phyloP scores from a whole-genome alignment of 2,329 filamentous ascomycete genomes.

The Aspergillus sp. region DNA sequence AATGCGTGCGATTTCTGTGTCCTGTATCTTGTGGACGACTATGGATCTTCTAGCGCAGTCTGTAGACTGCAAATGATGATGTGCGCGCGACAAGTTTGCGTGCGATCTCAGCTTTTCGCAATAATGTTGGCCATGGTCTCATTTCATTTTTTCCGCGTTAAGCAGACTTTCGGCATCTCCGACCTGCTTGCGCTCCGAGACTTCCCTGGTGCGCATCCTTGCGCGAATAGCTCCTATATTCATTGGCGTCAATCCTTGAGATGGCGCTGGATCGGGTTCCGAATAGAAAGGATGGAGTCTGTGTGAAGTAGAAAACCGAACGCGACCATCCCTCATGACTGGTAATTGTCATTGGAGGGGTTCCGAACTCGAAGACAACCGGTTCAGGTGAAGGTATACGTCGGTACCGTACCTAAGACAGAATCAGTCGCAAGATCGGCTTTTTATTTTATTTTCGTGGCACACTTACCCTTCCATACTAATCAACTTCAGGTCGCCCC shows the following conservation, averaged over 20 bases:
- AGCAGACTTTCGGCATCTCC: slow-evolving; percentile 81
- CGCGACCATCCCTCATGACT: slow-evolving; percentile 76
- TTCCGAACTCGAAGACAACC: slow-evolving; percentile 91
- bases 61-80: background rate
- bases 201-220: slow-evolving; percentile 69
- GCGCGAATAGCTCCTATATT: slow-evolving; percentile 63
- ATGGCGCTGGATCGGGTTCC: slow-evolving; percentile 34
- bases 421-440: slow-evolving; percentile 13
- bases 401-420: slow-evolving; percentile 84
- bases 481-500: slow-evolving; percentile 93
- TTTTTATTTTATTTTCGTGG: background rate
- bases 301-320: slow-evolving; percentile 41
- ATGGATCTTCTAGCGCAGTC: background rate
- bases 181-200: slow-evolving; percentile 85
- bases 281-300: slow-evolving; percentile 42
- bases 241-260: slow-evolving; percentile 54
- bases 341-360: slow-evolving; percentile 90
- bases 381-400: slow-evolving; percentile 96
- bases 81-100: background rate
- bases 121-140: slow-evolving; percentile 1
- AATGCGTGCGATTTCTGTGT: background rate
- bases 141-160: slow-evolving; percentile 48
- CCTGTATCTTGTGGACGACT: background rate
- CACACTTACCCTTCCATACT: slow-evolving; percentile 88
- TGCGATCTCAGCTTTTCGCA: background rate